A percentile compares a stretch with the other conserved stretches of the same genome.
These are phyloP conservation scores for Naematelia encephala DNA, from an alignment of 768 basidiomycete genomes.

Conservation along the genomic window DNA sequence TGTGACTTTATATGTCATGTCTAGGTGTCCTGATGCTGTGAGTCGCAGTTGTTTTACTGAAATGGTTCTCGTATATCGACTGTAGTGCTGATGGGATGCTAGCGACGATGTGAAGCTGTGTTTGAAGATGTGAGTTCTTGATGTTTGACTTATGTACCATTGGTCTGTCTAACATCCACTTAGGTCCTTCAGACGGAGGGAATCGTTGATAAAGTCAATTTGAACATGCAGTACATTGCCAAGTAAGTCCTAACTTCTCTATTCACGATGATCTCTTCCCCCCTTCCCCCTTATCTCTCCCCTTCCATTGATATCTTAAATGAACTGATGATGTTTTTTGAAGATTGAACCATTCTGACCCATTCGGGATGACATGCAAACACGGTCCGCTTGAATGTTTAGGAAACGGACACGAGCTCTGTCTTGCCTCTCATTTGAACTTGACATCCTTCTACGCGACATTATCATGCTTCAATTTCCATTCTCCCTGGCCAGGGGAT, in stretches of 20 bases:
- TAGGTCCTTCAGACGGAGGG: slow-evolving; percentile 54
- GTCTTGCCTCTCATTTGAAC: slow-evolving; percentile 56
- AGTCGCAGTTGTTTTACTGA: slow-evolving; percentile 8
- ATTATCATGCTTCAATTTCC: slow-evolving; percentile 27
- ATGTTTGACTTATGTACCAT: too few species aligned
- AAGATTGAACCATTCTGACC: slow-evolving; percentile 24
- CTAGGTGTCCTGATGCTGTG: slow-evolving; percentile 72
- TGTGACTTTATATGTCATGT: slow-evolving; percentile 58
- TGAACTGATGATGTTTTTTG: not conserved
- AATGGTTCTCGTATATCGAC: not conserved
- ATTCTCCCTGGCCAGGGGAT: slow-evolving; percentile 50
- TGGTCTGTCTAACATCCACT: not conserved
- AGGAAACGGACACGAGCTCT: slow-evolving; percentile 85
- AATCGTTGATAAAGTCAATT: slow-evolving; percentile 63
- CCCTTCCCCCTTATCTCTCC: not conserved
- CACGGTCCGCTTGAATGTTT: slow-evolving; percentile 75
- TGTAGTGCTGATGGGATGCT: not conserved
- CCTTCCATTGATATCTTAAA: not conserved
- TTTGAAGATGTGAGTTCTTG: slow-evolving; percentile 62
- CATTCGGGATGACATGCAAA: slow-evolving; percentile 67
- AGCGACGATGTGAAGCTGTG: slow-evolving; percentile 67
- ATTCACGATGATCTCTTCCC: not conserved
- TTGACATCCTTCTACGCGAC: slow-evolving; percentile 21
- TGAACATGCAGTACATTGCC: slow-evolving; percentile 71
- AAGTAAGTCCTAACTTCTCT: slow-evolving; percentile 56